Percentiles rank a stretch among this genome's conserved stretches.
Conservation (phyloP, 2,329 filamentous ascomycete species). For the Cercospora janseana region DNA sequence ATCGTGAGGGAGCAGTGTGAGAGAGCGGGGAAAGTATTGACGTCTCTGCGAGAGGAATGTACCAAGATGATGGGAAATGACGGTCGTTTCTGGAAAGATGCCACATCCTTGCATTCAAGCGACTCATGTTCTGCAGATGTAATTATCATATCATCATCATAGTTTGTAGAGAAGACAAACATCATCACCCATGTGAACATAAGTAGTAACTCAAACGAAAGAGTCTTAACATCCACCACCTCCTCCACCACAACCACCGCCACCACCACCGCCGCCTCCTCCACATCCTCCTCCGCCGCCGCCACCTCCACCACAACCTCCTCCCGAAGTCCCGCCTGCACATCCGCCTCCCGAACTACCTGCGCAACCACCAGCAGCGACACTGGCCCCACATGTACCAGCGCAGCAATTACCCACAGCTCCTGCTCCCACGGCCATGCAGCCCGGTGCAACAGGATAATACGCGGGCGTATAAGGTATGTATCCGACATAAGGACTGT, state of each 20-base stretch:
- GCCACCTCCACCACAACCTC: slow-evolving; percentile 9
- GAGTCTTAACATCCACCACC: slow-evolving; percentile 2
- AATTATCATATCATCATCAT: no score
- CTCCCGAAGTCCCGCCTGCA: slow-evolving; percentile 12
- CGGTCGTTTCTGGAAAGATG: no score
- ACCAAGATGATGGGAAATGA: no score
- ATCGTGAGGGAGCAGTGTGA: no score
- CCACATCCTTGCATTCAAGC: no score
- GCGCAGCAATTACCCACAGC: slow-evolving; percentile 49
- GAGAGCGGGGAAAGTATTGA: no score
- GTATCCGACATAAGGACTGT: slow-evolving; percentile 45
- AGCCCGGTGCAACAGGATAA: slow-evolving; percentile 48
- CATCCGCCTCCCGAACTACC: slow-evolving; percentile 28
- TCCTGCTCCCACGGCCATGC: slow-evolving; percentile 43
- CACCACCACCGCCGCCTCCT: slow-evolving; percentile 17
- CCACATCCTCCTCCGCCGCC: slow-evolving; percentile 12
- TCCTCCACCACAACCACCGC: slow-evolving; percentile 6
- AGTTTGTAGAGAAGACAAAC: no score
- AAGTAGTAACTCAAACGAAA: no score
- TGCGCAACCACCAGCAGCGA: slow-evolving; percentile 42
- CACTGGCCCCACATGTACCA: slow-evolving; percentile 43
- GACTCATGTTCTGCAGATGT: no score
- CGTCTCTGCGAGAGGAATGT: no score
- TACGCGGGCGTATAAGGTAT: slow-evolving; percentile 39
- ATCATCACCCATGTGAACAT: no score